Base-by-base conservation (phyloP, 1,284 basidiomycete species). In the Sanghuangporus baumii region DNA sequence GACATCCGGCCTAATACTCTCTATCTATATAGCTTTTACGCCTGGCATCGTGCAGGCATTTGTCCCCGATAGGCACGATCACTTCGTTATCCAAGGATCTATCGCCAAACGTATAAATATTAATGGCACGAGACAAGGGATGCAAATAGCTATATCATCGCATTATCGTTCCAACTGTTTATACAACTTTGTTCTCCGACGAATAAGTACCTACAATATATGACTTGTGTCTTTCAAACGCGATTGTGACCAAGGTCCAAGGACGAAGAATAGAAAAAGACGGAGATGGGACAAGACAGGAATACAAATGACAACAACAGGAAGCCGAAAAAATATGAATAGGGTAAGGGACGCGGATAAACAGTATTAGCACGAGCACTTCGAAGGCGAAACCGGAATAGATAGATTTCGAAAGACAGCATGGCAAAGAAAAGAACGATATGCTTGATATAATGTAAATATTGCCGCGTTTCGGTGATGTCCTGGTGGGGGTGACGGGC, bases 121-220 rank as follows among this genome's bases (percentile, higher is more conserved):
- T 31, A 31, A 31, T 31, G 3, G 26, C 26, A 31, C 5, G 0
- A 31, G 26, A 31, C 2, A 5, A 31, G 5, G 26, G 26, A 31
- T 31, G 26, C 26, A 31, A 31, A 31, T 38, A 43, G 7, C 20
- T 14, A 20, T 57, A 38, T 59, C 20, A 59, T 59, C 51, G 51
- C 59, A 55, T 55, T 8, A 46, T 31, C 48, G 7, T 12, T 41
- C 40, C n/a, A 41, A 26, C 6, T 52, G 20, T 52, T 60, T 60
- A 60, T 60, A 60, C 59, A 60, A 54, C 20, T 54, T 40, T 54
- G 38, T 34, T 55, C 38, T 60, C 51, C 59, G 46, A 41, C 31
- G 55, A 55, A 46, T 20, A 46, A n/a, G 12, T 41, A 41, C 16
- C 50, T 40, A 60, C 31, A 38, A 60, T 18, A 60, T 54, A 60